Evolutionary conservation across 192 early-diverging fungal species (phyloP).

Genomic region (Cetraspora pellucida): DNA sequence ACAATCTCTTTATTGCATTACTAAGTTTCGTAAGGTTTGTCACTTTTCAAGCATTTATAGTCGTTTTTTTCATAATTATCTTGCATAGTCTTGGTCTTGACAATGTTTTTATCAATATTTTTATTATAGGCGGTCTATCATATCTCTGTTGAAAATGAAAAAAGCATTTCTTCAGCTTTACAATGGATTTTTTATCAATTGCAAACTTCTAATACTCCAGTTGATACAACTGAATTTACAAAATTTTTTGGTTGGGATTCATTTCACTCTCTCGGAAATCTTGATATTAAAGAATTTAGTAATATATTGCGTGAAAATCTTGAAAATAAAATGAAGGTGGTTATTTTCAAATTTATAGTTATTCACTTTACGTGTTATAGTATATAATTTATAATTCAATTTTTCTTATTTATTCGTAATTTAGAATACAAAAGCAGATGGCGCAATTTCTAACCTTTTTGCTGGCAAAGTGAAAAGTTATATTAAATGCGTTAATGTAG

Average conservation of each 20-base stretch:
- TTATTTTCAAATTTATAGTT: too few relatives aligned
- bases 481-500: constrained; percentile 84
- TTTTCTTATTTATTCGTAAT: too few relatives aligned
- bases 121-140: constrained; percentile 71
- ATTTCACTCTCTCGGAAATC: constrained; percentile 91
- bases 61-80: constrained; percentile 46
- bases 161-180: constrained; percentile 85
- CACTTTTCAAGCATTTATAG: constrained; percentile 48
- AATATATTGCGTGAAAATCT: constrained; percentile 95
- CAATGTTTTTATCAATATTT: not conserved
- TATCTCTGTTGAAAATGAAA: constrained; percentile 87
- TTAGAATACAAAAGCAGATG: constrained; percentile 86
- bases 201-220: constrained; percentile 68
- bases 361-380: too few relatives aligned
- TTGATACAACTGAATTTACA: constrained; percentile 94
- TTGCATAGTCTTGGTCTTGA: too few relatives aligned
- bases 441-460: constrained; percentile 90
- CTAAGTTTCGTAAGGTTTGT: constrained; percentile 79
- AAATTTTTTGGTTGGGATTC: constrained; percentile 97
- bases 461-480: constrained; percentile 97
- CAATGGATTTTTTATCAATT: constrained; percentile 95
- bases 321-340: constrained; percentile 95
- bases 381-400: too few relatives aligned
- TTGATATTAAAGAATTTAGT: constrained; percentile 98
- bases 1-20: constrained; percentile 94